A percentile compares a stretch with the other conserved stretches of the same genome.
Conservation (phyloP, 495 filamentous ascomycete genomes). For the Aspergillus ostianus region DNA sequence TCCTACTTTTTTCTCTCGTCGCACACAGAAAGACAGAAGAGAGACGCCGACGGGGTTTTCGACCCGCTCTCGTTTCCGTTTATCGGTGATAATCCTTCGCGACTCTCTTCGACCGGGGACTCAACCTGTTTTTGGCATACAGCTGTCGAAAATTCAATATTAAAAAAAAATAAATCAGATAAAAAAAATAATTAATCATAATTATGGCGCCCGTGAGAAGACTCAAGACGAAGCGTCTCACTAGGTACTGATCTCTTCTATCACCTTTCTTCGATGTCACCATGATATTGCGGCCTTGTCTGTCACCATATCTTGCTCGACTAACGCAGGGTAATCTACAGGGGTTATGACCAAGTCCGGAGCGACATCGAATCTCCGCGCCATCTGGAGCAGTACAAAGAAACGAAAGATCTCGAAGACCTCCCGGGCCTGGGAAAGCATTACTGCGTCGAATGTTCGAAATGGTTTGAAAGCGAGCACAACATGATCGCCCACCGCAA, state of each 20-base stretch:
- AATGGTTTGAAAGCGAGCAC: slow-evolving; percentile 88
- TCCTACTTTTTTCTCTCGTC: slow-evolving; percentile 26
- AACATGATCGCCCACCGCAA: slow-evolving; percentile 73
- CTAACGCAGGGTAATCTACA: slow-evolving; percentile 25
- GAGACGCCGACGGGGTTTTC: slow-evolving; percentile 28
- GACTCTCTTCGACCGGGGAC: slow-evolving; percentile 20
- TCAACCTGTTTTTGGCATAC: slow-evolving; percentile 22
- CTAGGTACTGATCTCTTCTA: slow-evolving; percentile 43
- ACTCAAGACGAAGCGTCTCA: slow-evolving; percentile 58
- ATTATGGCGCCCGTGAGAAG: slow-evolving; percentile 57
- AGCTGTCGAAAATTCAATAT: neutral
- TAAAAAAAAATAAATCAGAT: neutral
- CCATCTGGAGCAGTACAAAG: slow-evolving; percentile 75
- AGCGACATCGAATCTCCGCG: slow-evolving; percentile 71
- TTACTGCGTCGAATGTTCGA: slow-evolving; percentile 93
- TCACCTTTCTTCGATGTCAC: slow-evolving; percentile 1
- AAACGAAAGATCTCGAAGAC: slow-evolving; percentile 78
- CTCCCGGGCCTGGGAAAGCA: slow-evolving; percentile 77
- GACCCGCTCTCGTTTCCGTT: slow-evolving; percentile 42
- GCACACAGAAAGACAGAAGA: slow-evolving; percentile 15
- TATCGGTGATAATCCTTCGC: slow-evolving; percentile 42
- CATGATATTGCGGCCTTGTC: neutral
- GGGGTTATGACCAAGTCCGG: slow-evolving; percentile 86
- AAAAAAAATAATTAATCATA: neutral
- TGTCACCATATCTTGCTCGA: neutral